phyloP scores from a whole-genome alignment of 192 early-diverging fungal species.

The Gaertneriomyces sp. region DNA sequence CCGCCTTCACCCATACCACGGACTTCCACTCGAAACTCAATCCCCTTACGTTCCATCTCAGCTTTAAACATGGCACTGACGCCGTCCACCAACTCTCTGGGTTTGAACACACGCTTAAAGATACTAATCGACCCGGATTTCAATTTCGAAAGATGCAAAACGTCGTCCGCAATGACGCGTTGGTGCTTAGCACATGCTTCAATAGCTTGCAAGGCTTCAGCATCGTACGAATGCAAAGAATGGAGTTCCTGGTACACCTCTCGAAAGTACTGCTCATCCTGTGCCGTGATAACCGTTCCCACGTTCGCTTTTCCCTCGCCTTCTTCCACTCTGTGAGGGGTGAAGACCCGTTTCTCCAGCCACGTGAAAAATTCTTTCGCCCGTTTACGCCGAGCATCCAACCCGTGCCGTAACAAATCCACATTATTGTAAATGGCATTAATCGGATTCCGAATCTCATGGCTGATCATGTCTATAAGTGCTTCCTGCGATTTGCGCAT shows the following conservation, averaged over 20 bases:
- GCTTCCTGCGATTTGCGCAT: constrained; percentile 27
- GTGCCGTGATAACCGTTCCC: background rate
- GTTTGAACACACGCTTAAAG: background rate
- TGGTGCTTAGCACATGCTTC: constrained; percentile 25
- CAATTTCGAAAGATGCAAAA: constrained; percentile 24
- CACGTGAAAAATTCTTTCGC: no score
- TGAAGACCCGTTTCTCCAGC: no score
- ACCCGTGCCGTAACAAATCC: constrained; percentile 4
- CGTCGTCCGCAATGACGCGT: constrained; percentile 28
- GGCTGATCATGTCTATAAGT: constrained; percentile 35
- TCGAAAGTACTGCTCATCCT: no score
- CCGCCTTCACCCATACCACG: background rate
- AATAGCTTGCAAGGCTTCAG: constrained; percentile 26
- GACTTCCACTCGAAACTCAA: background rate
- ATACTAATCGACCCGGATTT: constrained; percentile 1
- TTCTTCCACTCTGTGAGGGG: no score
- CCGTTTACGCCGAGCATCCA: background rate
- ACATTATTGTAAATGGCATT: constrained; percentile 23
- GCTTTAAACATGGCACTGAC: constrained; percentile 2
- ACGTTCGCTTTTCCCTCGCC: background rate
- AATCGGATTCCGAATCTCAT: constrained; percentile 40
- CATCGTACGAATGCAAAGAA: background rate
- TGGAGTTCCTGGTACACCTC: no score
- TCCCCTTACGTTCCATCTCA: background rate
- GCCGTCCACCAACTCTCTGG: background rate